Evolutionary conservation across 805 yeast genomes (phyloP).

Genomic region (Metschnikowia picachoensis): DNA sequence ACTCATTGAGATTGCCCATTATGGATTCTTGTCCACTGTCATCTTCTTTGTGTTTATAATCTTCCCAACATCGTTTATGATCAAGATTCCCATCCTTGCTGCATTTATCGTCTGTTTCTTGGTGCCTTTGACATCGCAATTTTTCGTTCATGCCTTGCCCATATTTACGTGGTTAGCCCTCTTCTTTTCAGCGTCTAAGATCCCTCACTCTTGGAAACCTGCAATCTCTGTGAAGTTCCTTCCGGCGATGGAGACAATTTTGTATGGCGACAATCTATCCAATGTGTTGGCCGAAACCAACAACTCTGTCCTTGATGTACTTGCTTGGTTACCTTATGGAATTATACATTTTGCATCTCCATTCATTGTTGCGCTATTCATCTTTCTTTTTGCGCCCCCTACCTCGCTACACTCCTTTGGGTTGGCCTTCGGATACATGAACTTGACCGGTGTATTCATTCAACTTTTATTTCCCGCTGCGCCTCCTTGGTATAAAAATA

Average conservation of each 20-base stretch:
- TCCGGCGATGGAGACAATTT: slow-evolving; percentile 87
- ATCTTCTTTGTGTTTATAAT: slow-evolving; percentile 55
- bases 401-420: slow-evolving; percentile 77
- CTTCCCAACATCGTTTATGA: slow-evolving; percentile 50
- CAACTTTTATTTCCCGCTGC: slow-evolving; percentile 90
- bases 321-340: slow-evolving; percentile 97
- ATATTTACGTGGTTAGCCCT: slow-evolving; percentile 81
- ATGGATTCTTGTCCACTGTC: slow-evolving; percentile 48
- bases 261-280: slow-evolving; percentile 87
- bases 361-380: slow-evolving; percentile 71
- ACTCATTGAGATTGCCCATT: slow-evolving; percentile 48
- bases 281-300: slow-evolving; percentile 76
- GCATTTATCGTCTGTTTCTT: slow-evolving; percentile 46
- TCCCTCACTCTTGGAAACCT: slow-evolving; percentile 74
- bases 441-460: slow-evolving; percentile 74
- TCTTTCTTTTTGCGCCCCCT: slow-evolving; percentile 91
- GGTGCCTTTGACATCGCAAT: slow-evolving; percentile 78
- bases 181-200: slow-evolving; percentile 71
- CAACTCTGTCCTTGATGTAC: slow-evolving; percentile 61
- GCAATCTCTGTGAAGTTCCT: slow-evolving; percentile 84
- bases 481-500: slow-evolving; percentile 93
- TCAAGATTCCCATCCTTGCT: slow-evolving; percentile 37
- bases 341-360: slow-evolving; percentile 87
- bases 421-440: slow-evolving; percentile 94
- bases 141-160: slow-evolving; percentile 79